Evolutionary conservation across 1,139 yeast species (phyloP).

Genomic region (Williopsis jadinii): DNA sequence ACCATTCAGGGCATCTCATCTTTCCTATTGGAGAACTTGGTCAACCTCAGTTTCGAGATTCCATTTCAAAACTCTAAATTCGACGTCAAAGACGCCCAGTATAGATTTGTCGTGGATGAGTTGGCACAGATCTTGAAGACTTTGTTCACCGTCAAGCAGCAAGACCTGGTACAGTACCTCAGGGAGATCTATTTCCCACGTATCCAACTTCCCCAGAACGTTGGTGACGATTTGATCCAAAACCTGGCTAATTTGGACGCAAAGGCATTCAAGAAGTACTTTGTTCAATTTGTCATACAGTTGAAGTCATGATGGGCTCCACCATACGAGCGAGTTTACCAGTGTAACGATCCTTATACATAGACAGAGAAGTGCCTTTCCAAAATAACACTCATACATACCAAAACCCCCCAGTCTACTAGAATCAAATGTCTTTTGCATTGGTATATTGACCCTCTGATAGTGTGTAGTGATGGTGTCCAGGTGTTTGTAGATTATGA

Average conservation of each 20-base stretch:
- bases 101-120: slow-evolving; percentile 68
- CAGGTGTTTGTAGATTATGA: too few species aligned
- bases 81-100: slow-evolving; percentile 72
- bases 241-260: slow-evolving; percentile 46
- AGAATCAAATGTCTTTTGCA: too few species aligned
- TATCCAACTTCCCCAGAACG: slow-evolving; percentile 52
- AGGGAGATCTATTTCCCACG: slow-evolving; percentile 45
- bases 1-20: slow-evolving; percentile 67
- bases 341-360: too few species aligned
- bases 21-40: slow-evolving; percentile 59
- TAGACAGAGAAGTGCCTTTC: too few species aligned
- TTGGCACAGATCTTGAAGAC: slow-evolving; percentile 64
- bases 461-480: too few species aligned
- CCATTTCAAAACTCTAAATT: slow-evolving; percentile 66
- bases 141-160: slow-evolving; percentile 34
- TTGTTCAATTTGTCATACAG: slow-evolving; percentile 48
- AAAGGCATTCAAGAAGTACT: slow-evolving; percentile 60
- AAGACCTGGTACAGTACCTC: slow-evolving; percentile 41
- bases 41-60: slow-evolving; percentile 68
- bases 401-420: too few species aligned
- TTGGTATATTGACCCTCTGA: too few species aligned
- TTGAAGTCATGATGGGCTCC: slow-evolving; percentile 7
- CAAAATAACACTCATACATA: too few species aligned
- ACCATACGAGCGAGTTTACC: too few species aligned
- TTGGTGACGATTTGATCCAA: slow-evolving; percentile 51